Evolutionary conservation across 495 filamentous ascomycete species (phyloP), one percentile per base, ranked within the genome.

Genomic region (Aspergillus leporis): DNA sequence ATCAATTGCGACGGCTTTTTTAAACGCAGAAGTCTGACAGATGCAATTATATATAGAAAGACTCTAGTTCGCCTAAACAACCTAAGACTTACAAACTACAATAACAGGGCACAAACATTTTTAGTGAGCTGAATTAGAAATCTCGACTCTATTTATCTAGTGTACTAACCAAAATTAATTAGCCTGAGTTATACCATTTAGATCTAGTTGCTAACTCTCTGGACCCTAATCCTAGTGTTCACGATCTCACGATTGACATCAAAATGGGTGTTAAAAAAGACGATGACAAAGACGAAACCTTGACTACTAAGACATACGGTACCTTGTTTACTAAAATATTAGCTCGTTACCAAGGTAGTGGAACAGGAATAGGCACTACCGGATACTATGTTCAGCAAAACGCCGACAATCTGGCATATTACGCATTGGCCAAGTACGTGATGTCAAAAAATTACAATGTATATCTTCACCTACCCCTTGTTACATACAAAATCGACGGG

Each of bases 351-450:
- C 41, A 18, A 7, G 23, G 25, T 34, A 10, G 22, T 7, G 54
- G 30, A 45, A 3, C 18, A 4, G 38, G n/a, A n/a, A n/a, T n/a
- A 38, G 14, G 14, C 38, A 4, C 34, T 43, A 25, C 34, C 54
- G 54, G 54, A 56, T 56, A 56, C 43, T 49, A 28, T 22, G 41
- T 56, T 32, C 54, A 56, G 25, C 54, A 23, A 48, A 56, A 48
- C 54, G 18, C 54, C 23, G 54, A 56, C 28, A 56, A 56, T 36
- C 54, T 56, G 54, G 54, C 54, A 36, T 56, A 56, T 36, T 56
- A 56, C 54, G 54, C 54, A 48, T 49, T 56, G 54, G 54, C 54
- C 16, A 56, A 56, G 25, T 49, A 56, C 38, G 38, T 43, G 38
- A 43, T 43, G 38, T 43, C 38, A 13, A 43, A 43, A 51, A 51